Evolutionary conservation across 805 yeast species (phyloP), one percentile per base, ranked within the genome.

Genomic region (Tetrapisispora arboricola): DNA sequence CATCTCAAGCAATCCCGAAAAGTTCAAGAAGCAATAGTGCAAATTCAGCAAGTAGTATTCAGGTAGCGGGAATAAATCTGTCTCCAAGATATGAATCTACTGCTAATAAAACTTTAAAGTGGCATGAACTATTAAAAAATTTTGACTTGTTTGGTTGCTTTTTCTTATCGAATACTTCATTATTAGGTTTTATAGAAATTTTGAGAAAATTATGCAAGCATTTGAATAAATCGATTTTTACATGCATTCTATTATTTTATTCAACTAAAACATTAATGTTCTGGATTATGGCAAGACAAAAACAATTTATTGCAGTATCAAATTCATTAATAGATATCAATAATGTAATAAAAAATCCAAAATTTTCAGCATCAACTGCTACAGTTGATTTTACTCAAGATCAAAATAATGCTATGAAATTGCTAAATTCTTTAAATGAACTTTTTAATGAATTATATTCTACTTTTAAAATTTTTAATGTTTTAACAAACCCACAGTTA

Each of bases 281-380:
- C 31, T 78, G 83, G 82, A 61, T 72, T 2, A 51, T 68, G 41
- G 63, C 75, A 11, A 63, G 75, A 46, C 72, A 79, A 0, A 40
- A 48, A 5, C 77, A 75, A 38, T 75, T 63, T 44, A 39, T 66
- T 15, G 55, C 53, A 20, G 48, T 53, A 2, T 40, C 42, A 21
- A 39, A 40, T 11, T 33, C 39, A 8, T 30, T 48, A 13, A 36
- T 25, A 19, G 39, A 36, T 4, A 9, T 33, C 5, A 24, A 34
- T 10, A 13, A 34, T 24, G 17, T 34, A 3, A 34, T 24, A 9
- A 34, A 34, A 22, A 24, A 21, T 19, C n/a, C 37, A 16, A 24
- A 16, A 12, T 22, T 4, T 17, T 24, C 21, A 9, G 13, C 35
- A 12, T 20, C 36, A 21, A 9, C 28, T 10, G 17, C 11, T 17